Conservation (phyloP, 257 asterid species). For the Solanum pimpinellifolium region DNA sequence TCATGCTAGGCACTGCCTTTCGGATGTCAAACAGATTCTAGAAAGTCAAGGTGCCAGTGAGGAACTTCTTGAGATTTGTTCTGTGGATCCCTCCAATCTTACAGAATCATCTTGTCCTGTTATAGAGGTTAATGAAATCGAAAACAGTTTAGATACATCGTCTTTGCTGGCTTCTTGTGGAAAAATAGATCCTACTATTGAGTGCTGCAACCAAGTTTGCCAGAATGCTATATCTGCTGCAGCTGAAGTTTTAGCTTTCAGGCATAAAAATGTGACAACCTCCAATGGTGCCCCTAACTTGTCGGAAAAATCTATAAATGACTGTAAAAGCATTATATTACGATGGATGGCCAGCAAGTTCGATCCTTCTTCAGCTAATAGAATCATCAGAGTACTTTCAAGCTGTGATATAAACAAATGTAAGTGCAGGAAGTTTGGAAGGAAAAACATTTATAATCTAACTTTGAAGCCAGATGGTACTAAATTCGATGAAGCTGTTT, state of each 20-base stretch:
- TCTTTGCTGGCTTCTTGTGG: slow-evolving; percentile 9
- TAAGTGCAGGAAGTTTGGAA: not conserved
- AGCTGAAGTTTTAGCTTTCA: slow-evolving; percentile 9
- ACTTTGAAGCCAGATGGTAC: not conserved
- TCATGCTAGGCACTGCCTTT: slow-evolving; percentile 24
- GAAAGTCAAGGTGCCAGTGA: slow-evolving; percentile 17
- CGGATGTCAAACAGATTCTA: slow-evolving; percentile 20
- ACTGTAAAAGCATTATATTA: slow-evolving; percentile 13
- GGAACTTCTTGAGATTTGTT: slow-evolving; percentile 19
- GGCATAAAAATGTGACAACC: not conserved
- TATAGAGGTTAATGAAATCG: slow-evolving; percentile 1
- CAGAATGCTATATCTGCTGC: slow-evolving; percentile 24
- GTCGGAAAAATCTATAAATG: not conserved
- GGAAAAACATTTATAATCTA: not conserved
- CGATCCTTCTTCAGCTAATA: slow-evolving; percentile 16
- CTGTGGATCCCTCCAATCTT: slow-evolving; percentile 11
- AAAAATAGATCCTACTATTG: slow-evolving; percentile 11
- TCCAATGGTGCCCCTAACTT: not conserved
- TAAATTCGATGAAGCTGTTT: not conserved
- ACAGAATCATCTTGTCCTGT: slow-evolving; percentile 16
- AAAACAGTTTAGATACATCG: slow-evolving; percentile 10
- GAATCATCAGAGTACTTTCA: slow-evolving; percentile 15
- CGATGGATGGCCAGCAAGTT: slow-evolving; percentile 23
- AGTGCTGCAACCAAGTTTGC: slow-evolving; percentile 23
- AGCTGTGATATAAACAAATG: slow-evolving; percentile 21